Base-by-base conservation (phyloP, 208 protist genomes). In the Wallacemonas sp. region DNA sequence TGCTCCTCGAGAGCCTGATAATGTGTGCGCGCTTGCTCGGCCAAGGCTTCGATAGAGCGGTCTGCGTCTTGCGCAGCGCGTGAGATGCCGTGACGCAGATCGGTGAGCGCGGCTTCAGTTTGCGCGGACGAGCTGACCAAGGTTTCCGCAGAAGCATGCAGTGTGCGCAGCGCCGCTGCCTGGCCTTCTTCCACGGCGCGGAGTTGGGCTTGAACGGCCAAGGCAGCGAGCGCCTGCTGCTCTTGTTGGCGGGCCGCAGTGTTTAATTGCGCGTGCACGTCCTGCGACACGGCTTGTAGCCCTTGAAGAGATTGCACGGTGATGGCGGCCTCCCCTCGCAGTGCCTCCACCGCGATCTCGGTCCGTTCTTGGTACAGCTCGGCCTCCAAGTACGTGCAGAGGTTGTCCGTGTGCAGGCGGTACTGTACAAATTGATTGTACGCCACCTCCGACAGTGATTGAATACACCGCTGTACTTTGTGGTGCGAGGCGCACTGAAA, bases 351-450 rank as follows among this genome's bases (percentile, higher is more conserved):
- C 2, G 80, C 82, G 4, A 66, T 65, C 63, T 92, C 88, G 6
- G 90, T 96, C 62, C 88, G 87, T 70, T 96, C 73, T 56, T 96
- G 90, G 68, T 91, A 96, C 6, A 88, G 54, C 61, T 93, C 87
- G 61, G 94, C 87, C 58, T 93, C 79, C 44, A 93, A 72, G 64
- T 91, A 93, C 11, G 84, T 75, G 66, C 90, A 96, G 8, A 96
- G 55, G 15, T 88, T 77, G 61, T 92, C 84, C 2, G 82, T 72
- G 74, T 96, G 90, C 15, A 96, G 75, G 44, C 87, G 82, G 72
- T 94, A 96, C 70, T 94, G 90, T 41, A 93, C 72, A 56, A 92
- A 96, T 42, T 87, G 65, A 15, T 70, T 61, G 66, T 96, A 94
- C 28, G 75, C 72, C 22, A 72, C 53, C 60, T 94, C 87, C 11